phyloP scores from a whole-genome alignment of 352 stramenopile genomes.

The Phytophthora rubi region DNA sequence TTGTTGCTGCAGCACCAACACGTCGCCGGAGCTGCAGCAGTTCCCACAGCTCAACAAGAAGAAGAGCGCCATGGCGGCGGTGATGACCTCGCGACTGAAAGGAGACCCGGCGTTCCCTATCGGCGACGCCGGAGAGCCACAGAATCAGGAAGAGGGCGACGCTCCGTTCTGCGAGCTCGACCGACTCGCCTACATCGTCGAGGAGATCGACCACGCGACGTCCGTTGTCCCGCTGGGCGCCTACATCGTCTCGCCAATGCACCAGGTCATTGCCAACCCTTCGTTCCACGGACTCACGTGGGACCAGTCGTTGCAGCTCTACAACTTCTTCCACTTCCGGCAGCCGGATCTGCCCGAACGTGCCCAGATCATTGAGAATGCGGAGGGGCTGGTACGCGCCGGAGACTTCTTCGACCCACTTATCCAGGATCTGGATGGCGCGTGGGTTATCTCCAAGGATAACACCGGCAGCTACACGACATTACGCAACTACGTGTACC shows the following conservation, averaged over 20 bases:
- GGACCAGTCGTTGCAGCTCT: slow-evolving; percentile 65
- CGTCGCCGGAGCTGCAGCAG: slow-evolving; percentile 79
- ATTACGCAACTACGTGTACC: slow-evolving; percentile 71
- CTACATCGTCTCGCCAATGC: slow-evolving; percentile 74
- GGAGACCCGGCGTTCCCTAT: slow-evolving; percentile 72
- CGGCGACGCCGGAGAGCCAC: slow-evolving; percentile 38
- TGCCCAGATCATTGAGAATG: slow-evolving; percentile 55
- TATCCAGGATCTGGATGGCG: slow-evolving; percentile 68
- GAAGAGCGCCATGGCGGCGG: slow-evolving; percentile 53
- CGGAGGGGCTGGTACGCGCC: slow-evolving; percentile 65
- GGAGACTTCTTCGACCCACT: slow-evolving; percentile 77
- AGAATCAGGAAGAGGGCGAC: slow-evolving; percentile 51
- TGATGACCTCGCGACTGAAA: slow-evolving; percentile 63
- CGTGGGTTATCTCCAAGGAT: slow-evolving; percentile 67
- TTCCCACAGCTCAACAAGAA: slow-evolving; percentile 73
- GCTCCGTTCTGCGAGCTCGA: slow-evolving; percentile 73
- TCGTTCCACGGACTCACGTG: slow-evolving; percentile 74
- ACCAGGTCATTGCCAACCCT: slow-evolving; percentile 69
- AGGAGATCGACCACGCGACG: slow-evolving; percentile 67
- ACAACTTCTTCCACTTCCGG: slow-evolving; percentile 84
- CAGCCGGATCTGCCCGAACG: slow-evolving; percentile 68
- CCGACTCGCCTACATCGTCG: slow-evolving; percentile 67
- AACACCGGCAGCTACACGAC: slow-evolving; percentile 68
- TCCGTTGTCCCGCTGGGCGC: slow-evolving; percentile 70
- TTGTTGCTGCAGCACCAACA: slow-evolving; percentile 59